A percentile compares a stretch with the other conserved stretches of the same genome.
phyloP scores from a whole-genome alignment of 257 asterid genomes.

The Ligustrum vulgare region DNA sequence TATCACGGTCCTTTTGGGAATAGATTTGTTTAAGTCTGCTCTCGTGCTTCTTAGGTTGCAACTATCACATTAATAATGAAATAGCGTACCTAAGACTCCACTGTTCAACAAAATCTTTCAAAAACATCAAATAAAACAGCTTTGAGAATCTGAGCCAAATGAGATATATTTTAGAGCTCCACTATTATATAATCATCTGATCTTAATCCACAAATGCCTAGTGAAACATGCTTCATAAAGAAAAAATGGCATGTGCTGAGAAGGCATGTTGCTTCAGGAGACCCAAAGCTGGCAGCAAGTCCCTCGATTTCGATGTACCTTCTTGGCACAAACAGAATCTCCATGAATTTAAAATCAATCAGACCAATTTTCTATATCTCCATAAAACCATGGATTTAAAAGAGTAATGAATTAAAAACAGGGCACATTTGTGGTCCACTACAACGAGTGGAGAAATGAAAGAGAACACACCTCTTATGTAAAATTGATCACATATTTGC shows the following conservation, averaged over 20 bases:
- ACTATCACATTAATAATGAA: background rate
- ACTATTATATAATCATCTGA: background rate
- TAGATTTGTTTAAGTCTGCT: background rate
- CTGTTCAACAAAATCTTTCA: background rate
- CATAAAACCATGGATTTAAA: slow-evolving; percentile 12
- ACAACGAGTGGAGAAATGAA: background rate
- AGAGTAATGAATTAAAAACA: background rate
- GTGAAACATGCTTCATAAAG: slow-evolving; percentile 6
- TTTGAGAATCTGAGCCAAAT: background rate
- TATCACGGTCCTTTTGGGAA: background rate
- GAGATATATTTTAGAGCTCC: slow-evolving; percentile 10
- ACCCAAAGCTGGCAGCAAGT: slow-evolving; percentile 1
- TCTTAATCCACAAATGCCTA: slow-evolving; percentile 1
- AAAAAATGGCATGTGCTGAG: background rate
- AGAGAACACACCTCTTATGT: slow-evolving; percentile 63
- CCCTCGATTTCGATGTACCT: background rate
- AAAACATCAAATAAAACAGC: background rate
- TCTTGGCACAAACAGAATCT: background rate
- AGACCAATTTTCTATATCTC: background rate
- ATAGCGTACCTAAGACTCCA: background rate
- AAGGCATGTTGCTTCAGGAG: background rate
- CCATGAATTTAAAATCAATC: slow-evolving; percentile 6
- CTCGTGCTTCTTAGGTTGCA: background rate
- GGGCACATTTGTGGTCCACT: slow-evolving; percentile 16
- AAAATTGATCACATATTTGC: slow-evolving; percentile 94